Conservation (phyloP, 2,329 filamentous ascomycete species). For the Cercospora citrullina region DNA sequence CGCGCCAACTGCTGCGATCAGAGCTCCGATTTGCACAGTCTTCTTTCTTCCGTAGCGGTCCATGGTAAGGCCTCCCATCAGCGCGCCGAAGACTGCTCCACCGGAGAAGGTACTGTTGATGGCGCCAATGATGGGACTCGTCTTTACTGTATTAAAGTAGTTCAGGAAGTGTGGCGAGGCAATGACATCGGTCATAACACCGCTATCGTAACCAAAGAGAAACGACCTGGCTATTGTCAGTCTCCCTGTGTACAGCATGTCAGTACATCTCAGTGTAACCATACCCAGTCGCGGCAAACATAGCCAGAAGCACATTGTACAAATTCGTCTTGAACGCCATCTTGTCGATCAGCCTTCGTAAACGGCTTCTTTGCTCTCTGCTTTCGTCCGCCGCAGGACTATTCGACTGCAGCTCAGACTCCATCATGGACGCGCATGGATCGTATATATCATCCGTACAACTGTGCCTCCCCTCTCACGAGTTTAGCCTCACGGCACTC, state of each 20-base stretch:
- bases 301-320: conserved; percentile 35
- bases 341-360: not conserved
- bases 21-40: conserved; percentile 61
- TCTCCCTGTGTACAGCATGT: not conserved
- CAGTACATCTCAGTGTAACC: not conserved
- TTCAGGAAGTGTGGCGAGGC: conserved; percentile 57
- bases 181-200: conserved; percentile 55
- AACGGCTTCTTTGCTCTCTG: not conserved
- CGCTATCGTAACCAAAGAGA: conserved; percentile 49
- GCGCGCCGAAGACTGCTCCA: conserved; percentile 57
- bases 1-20: conserved; percentile 60
- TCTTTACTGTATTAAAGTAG: conserved; percentile 56
- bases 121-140: conserved; percentile 58
- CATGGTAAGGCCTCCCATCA: conserved; percentile 59
- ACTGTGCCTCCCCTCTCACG: not conserved
- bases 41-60: conserved; percentile 61
- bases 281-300: conserved; percentile 35
- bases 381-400: not conserved
- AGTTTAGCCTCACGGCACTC: conserved; percentile 14
- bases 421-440: not conserved
- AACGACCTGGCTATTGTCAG: conserved; percentile 36
- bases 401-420: not conserved
- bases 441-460: conserved; percentile 3
- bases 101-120: conserved; percentile 65
- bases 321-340: conserved; percentile 25